Base-by-base conservation (phyloP, 2,329 filamentous ascomycete genomes). In the Colletotrichum musicola region DNA sequence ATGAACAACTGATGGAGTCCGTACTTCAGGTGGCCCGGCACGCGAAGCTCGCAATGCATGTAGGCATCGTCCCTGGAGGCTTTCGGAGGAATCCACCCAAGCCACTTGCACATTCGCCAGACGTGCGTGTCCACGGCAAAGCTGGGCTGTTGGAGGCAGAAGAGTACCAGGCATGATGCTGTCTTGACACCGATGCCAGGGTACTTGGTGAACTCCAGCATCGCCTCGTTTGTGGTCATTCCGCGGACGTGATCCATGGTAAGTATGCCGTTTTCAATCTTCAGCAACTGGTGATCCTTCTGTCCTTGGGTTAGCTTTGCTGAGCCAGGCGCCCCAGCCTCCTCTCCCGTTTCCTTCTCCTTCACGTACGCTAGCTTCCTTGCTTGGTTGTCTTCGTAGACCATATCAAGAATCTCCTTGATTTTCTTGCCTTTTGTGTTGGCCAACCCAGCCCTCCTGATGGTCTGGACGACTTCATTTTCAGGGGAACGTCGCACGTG, bases 341-440 rank as follows among this genome's bases (percentile, higher is more conserved):
- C 79, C 4, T 81, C 75, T 2, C 77, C 76, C 14, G 81, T 81
- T 20, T 78, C 66, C 53, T 81, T 81, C 46, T 83, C 83, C 38
- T 79, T 75, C 1, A 82, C 55, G 22, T 90, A 82, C 0, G 83
- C 84, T 20, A 85, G 79, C 14, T 75, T 74, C 22, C 79, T 74
- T 30, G 75, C 70, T 27, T 88, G 81, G 62, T 93, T 93, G 72
- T 93, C 89, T 51, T 89, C 81, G 74, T 92, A 89, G 0, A 94
- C 91, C 78, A 90, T 88, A 59, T 93, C 87, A 9, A 97, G 82
- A 42, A 93, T 93, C 16, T 81, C 79, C 76, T 95, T 94, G 74
- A 97, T 93, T 72, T 90, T 84, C 60, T 86, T 90, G 68, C 89
- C 90, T 78, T 95, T 96, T 16, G 84, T 83, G n/a, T 87, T 85